phyloP scores from a whole-genome alignment of 495 filamentous ascomycete genomes.

The Penicillium odoratum region DNA sequence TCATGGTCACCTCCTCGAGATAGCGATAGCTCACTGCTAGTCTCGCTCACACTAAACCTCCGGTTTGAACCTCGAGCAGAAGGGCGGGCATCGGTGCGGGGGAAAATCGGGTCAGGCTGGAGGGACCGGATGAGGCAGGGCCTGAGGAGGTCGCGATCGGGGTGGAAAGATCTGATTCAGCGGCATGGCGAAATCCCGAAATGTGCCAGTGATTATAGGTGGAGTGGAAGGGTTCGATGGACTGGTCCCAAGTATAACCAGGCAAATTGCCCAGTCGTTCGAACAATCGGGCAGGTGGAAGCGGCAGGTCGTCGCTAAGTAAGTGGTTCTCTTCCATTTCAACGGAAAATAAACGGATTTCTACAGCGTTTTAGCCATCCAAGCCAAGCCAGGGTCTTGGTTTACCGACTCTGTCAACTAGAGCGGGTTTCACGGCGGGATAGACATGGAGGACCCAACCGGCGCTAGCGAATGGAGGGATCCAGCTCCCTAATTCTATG shows the following conservation, averaged over 20 bases:
- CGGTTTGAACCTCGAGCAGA: conserved; percentile 34
- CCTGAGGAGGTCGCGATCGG: conserved; percentile 44
- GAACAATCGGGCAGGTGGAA: conserved; percentile 68
- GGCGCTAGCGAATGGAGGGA: neutral
- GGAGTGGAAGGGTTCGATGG: conserved; percentile 70
- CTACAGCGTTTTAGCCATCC: conserved; percentile 4
- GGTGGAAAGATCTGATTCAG: conserved; percentile 41
- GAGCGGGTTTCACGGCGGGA: conserved; percentile 9
- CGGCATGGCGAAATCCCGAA: conserved; percentile 49
- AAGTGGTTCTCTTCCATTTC: conserved; percentile 44
- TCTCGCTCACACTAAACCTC: conserved; percentile 49
- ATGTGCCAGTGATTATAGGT: conserved; percentile 79
- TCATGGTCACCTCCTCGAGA: conserved; percentile 44
- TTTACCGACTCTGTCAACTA: conserved; percentile 5
- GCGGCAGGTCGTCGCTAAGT: conserved; percentile 61
- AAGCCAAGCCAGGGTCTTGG: neutral
- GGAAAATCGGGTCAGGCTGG: conserved; percentile 48
- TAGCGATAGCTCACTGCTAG: conserved; percentile 48
- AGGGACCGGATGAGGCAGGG: conserved; percentile 36
- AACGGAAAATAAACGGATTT: neutral
- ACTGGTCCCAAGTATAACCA: conserved; percentile 76
- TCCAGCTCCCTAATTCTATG: conserved; percentile 4
- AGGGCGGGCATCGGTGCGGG: conserved; percentile 36
- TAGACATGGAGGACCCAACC: conserved; percentile 23
- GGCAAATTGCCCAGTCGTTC: conserved; percentile 70